phyloP scores from a whole-genome alignment of 192 early-diverging fungal species.

The Oehlia diaphana region DNA sequence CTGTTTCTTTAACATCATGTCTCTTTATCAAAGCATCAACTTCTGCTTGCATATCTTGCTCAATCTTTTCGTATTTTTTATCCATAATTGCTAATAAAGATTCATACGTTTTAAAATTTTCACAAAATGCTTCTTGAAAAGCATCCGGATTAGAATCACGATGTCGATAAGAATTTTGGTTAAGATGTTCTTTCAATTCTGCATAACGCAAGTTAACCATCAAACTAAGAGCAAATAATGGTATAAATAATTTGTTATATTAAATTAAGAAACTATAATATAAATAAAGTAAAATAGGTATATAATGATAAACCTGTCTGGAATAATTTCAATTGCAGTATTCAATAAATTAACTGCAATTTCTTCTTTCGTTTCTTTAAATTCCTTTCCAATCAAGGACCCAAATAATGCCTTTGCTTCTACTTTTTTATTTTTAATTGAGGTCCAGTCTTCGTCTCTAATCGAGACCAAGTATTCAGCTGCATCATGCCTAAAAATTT shows the following conservation, averaged over 20 bases:
- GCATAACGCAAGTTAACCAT: conserved; percentile 74
- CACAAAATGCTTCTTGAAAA: conserved; percentile 31
- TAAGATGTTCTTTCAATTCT: conserved; percentile 65
- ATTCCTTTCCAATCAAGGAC: background rate
- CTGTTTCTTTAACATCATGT: conserved; percentile 44
- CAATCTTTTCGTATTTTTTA: conserved; percentile 46
- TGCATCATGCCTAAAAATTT: conserved; percentile 50
- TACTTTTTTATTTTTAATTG: background rate
- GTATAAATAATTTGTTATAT: background rate
- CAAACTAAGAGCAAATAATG: conserved; percentile 42
- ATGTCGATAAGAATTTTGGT: conserved; percentile 36
- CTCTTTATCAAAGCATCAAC: conserved; percentile 42
- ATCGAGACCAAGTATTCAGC: conserved; percentile 47
- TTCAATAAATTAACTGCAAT: conserved; percentile 65
- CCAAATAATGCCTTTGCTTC: background rate
- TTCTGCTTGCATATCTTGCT: conserved; percentile 44
- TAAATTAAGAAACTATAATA: background rate
- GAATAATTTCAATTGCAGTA: conserved; percentile 67
- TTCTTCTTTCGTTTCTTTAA: conserved; percentile 44
- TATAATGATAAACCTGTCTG: conserved; percentile 54
- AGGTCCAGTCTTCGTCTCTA: background rate
- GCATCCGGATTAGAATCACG: background rate
- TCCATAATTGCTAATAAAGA: conserved; percentile 43
- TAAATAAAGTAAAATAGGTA: background rate
- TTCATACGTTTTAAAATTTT: conserved; percentile 60